Evolutionary conservation across 352 stramenopile species (phyloP), one percentile per base, ranked within the genome.

Genomic region (Pythium aquatile): DNA sequence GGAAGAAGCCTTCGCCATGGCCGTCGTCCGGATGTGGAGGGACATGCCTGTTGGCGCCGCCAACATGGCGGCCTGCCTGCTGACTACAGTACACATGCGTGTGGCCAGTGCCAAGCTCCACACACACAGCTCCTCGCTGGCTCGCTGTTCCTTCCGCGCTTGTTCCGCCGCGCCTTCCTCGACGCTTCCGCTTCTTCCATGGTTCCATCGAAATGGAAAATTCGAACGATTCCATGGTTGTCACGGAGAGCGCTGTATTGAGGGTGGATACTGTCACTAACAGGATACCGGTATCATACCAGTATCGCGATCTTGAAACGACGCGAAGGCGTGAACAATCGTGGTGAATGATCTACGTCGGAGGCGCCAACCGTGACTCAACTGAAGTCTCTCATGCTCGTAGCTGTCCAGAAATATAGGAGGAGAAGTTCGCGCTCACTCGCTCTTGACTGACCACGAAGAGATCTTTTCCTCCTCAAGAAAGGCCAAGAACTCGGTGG

Each of bases 201-300:
- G 28, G 28, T 55, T 55, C 49, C 49, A 55, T 51, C 44, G 44
- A 51, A 51, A 51, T 51, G 44, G 44, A 51, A 51, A 32, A 51
- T 30, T 51, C 44, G 44, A 51, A 51, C 44, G 44, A 51, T 30
- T 29, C 44, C n/a, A 51, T 51, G 44, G 44, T 51, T 30, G n/a
- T 51, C 44, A 51, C 7, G 17, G 17, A 51, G 16, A 8, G 44
- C 44, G 44, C 44, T 51, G 14, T 51, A 51, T 51, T 51, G 1
- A 51, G 24, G 40, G 44, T 51, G 44, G 44, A 29, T 51, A 51
- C 44, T 16, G 44, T 28, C 37, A 42, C 10, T 42, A 42, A 42
- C 14, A 17, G 30, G 17, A 56, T 47, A 66, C 52, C 60, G 52
- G 51, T 66, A 66, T n/a, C 14, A 35, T 33, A 65, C 49, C 58